phyloP scores from a whole-genome alignment of 345 rosid genomes.

The Eucalyptus marginata region DNA sequence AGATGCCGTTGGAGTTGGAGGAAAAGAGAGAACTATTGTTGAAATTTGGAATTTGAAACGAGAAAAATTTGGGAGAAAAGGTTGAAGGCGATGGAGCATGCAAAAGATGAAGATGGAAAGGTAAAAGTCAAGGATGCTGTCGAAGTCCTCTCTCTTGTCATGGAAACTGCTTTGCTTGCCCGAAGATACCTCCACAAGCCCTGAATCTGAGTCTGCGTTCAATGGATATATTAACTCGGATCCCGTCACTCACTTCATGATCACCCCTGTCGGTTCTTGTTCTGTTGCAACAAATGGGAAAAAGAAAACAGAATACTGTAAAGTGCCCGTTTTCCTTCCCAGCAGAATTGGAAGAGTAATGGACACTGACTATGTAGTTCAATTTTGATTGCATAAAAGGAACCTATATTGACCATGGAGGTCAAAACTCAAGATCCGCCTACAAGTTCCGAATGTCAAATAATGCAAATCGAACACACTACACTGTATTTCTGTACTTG shows the following conservation, averaged over 20 bases:
- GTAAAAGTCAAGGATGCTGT: no score
- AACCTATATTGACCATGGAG: not conserved
- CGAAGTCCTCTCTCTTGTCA: constrained; percentile 6
- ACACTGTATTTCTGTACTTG: not conserved
- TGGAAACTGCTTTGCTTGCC: no score
- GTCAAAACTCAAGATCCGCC: not conserved
- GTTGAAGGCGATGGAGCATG: constrained; percentile 25
- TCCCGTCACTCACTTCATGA: no score
- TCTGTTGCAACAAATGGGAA: not conserved
- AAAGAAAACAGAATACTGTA: not conserved
- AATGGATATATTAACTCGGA: no score
- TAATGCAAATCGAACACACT: not conserved
- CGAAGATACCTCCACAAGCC: constrained; percentile 8
- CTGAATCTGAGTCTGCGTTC: constrained; percentile 4
- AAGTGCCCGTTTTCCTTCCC: not conserved
- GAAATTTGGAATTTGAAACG: no score
- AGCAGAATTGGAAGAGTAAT: not conserved
- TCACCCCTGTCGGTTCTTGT: not conserved
- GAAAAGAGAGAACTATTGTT: no score
- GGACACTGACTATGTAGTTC: not conserved
- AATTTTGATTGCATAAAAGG: not conserved
- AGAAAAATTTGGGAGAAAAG: no score
- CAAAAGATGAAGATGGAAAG: constrained; percentile 12
- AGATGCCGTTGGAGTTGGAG: no score
- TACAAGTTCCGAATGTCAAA: not conserved